A percentile compares a stretch with the other conserved stretches of the same genome.
These are phyloP conservation scores for Rachicladosporium sp. DNA, from an alignment of 2,329 filamentous ascomycete genomes.

Conservation along the genomic window DNA sequence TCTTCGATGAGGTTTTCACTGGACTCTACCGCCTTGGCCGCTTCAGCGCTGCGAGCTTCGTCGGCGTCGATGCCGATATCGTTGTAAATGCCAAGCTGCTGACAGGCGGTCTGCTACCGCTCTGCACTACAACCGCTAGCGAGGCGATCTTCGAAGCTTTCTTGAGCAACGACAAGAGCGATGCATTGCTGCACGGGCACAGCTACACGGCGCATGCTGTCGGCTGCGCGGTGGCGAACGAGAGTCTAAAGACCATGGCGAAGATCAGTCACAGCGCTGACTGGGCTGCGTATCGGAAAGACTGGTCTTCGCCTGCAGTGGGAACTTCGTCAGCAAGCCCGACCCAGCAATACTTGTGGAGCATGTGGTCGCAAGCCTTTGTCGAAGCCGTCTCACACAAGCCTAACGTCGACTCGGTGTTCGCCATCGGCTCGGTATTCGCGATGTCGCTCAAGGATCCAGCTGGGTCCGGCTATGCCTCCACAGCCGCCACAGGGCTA, in stretches of 20 bases:
- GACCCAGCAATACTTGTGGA: conserved; percentile 41
- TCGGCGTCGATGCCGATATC: conserved; percentile 58
- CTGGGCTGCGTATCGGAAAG: conserved; percentile 45
- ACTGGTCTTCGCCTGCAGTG: conserved; percentile 29
- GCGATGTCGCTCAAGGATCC: conserved; percentile 48
- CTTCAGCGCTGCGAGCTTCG: conserved; percentile 57
- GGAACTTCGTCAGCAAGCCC: not conserved
- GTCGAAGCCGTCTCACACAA: conserved; percentile 47
- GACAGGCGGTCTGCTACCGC: conserved; percentile 65
- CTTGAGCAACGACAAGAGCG: conserved; percentile 57
- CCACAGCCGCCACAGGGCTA: conserved; percentile 41
- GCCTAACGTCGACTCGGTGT: conserved; percentile 48
- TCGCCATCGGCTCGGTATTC: conserved; percentile 63
- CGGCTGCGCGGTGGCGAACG: conserved; percentile 66
- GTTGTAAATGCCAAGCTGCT: conserved; percentile 73
- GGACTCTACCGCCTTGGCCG: conserved; percentile 71
- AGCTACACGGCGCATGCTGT: conserved; percentile 79
- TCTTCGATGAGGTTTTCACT: conserved; percentile 83
- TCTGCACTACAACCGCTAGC: conserved; percentile 65
- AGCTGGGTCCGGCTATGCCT: conserved; percentile 42
- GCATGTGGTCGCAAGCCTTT: conserved; percentile 54
- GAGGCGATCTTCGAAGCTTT: conserved; percentile 63
- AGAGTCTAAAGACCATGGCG: conserved; percentile 48
- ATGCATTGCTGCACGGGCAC: conserved; percentile 71
- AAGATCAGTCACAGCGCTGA: conserved; percentile 42